Conservation (phyloP, 1,139 yeast species). For the Sugiyamaella pinicola region DNA sequence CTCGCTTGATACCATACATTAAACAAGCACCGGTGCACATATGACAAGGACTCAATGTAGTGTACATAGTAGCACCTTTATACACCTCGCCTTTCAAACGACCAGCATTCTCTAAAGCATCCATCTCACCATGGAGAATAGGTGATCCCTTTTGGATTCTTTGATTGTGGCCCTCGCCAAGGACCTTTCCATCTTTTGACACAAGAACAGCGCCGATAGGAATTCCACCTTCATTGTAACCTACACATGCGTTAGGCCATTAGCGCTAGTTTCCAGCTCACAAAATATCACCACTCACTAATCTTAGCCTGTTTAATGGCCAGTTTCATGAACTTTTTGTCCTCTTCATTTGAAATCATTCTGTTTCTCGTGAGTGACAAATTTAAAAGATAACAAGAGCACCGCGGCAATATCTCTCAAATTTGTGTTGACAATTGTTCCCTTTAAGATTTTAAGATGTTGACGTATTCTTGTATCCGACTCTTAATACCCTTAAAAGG, state of each 20-base stretch:
- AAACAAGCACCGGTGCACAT: conserved; percentile 96
- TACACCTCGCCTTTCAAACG: conserved; percentile 71
- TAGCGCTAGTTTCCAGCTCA: background rate
- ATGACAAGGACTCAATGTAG: conserved; percentile 88
- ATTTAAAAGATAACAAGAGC: background rate
- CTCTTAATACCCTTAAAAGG: too few relatives aligned
- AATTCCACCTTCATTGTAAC: conserved; percentile 82
- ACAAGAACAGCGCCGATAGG: conserved; percentile 83
- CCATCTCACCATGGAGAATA: conserved; percentile 87
- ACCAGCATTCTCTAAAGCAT: conserved; percentile 88
- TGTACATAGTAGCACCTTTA: conserved; percentile 63
- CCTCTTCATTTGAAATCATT: conserved; percentile 21
- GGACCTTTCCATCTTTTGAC: conserved; percentile 71
- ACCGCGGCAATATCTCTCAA: background rate
- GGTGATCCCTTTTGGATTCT: conserved; percentile 77
- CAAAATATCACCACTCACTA: conserved; percentile 27
- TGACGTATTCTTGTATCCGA: too few relatives aligned
- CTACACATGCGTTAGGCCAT: conserved; percentile 36
- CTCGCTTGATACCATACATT: conserved; percentile 81
- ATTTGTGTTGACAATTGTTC: too few relatives aligned
- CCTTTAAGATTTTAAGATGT: too few relatives aligned
- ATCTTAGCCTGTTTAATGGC: conserved; percentile 43
- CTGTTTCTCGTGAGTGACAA: background rate
- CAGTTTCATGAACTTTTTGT: conserved; percentile 35
- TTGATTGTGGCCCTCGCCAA: conserved; percentile 88